Evolutionary conservation across 805 yeast genomes (phyloP).

Genomic region (Isabelozyma pseudorhagii): DNA sequence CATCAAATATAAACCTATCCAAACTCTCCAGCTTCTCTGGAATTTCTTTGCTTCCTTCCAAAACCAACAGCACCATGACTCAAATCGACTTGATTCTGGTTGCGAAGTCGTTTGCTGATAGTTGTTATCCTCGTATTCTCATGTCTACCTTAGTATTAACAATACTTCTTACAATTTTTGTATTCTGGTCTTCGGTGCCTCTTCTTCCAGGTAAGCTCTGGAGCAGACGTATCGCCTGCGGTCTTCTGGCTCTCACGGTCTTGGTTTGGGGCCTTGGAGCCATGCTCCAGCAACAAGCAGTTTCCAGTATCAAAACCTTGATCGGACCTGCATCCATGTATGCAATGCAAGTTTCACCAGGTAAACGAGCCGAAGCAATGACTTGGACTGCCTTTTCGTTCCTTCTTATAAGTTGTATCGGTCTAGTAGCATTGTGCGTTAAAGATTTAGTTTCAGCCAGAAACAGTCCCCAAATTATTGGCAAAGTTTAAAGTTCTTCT

Average conservation of each 20-base stretch:
- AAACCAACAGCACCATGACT: slow-evolving; percentile 13
- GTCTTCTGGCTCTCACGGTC: slow-evolving; percentile 32
- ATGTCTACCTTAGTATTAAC: slow-evolving; percentile 46
- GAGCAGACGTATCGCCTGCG: slow-evolving; percentile 22
- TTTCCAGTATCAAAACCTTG: slow-evolving; percentile 39
- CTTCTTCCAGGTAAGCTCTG: slow-evolving; percentile 42
- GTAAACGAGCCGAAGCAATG: slow-evolving; percentile 54
- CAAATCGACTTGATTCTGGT: slow-evolving; percentile 45
- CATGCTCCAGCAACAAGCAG: slow-evolving; percentile 61
- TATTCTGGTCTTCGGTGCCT: slow-evolving; percentile 47
- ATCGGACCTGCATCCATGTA: slow-evolving; percentile 51
- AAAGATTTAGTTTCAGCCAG: slow-evolving; percentile 9
- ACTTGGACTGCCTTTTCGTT: slow-evolving; percentile 61
- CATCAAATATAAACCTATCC: slow-evolving; percentile 24
- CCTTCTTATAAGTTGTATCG: slow-evolving; percentile 36
- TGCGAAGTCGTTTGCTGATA: slow-evolving; percentile 42
- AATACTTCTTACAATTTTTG: slow-evolving; percentile 35
- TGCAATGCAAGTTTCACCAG: slow-evolving; percentile 41
- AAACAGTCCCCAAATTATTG: background rate
- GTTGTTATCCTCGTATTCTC: slow-evolving; percentile 54
- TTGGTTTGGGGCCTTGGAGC: slow-evolving; percentile 64
- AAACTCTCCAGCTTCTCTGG: slow-evolving; percentile 22
- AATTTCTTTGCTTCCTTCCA: slow-evolving; percentile 28
- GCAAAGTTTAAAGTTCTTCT: background rate
- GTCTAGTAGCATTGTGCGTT: slow-evolving; percentile 30